These are phyloP conservation scores for Yamadazyma conglobata DNA, from an alignment of 1,139 yeast species.

Conservation along the genomic window DNA sequence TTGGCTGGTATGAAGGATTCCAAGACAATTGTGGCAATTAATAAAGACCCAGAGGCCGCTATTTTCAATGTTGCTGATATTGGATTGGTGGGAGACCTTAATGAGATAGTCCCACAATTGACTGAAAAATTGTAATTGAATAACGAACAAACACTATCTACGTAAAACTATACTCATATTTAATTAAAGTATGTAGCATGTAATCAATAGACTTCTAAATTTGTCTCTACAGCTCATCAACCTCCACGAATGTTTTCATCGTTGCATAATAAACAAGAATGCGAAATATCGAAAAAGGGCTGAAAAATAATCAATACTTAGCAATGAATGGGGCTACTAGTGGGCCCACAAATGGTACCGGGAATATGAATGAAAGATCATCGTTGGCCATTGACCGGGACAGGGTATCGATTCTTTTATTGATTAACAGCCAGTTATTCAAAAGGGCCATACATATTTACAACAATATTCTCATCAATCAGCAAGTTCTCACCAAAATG, in stretches of 20 bases:
- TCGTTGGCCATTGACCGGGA: slow-evolving; percentile 33
- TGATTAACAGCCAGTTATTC: slow-evolving; percentile 51
- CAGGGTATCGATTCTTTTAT: slow-evolving; percentile 48
- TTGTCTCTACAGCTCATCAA: too few species aligned
- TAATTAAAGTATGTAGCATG: too few species aligned
- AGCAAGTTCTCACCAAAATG: slow-evolving; percentile 32
- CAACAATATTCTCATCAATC: slow-evolving; percentile 34
- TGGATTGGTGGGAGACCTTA: slow-evolving; percentile 86
- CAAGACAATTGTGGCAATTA: slow-evolving; percentile 88
- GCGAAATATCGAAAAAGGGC: background rate
- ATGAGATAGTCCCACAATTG: slow-evolving; percentile 81
- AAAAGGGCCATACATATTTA: slow-evolving; percentile 45
- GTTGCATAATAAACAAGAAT: too few species aligned
- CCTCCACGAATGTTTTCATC: too few species aligned
- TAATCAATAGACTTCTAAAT: too few species aligned
- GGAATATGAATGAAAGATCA: slow-evolving; percentile 7
- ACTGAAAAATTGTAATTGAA: slow-evolving; percentile 69
- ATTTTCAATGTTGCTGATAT: slow-evolving; percentile 88
- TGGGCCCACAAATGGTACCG: too few species aligned
- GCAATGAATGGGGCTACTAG: too few species aligned
- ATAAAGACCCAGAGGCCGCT: slow-evolving; percentile 92
- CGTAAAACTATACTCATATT: too few species aligned
- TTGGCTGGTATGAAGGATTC: slow-evolving; percentile 98
- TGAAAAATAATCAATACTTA: too few species aligned
- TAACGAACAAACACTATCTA: too few species aligned